Conservation (phyloP, 805 yeast genomes). For the Pichia insulana region DNA sequence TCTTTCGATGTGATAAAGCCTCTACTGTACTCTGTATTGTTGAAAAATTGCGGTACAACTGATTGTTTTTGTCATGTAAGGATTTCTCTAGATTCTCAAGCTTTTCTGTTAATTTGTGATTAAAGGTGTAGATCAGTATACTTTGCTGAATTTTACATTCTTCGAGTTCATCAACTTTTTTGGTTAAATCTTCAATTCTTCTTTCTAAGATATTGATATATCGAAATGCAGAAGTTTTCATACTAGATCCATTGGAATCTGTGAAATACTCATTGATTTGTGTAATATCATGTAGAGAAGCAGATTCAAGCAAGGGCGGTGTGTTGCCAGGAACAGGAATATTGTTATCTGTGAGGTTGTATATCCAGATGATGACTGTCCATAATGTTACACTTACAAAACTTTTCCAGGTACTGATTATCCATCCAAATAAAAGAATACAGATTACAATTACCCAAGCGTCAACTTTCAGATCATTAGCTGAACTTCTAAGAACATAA, state of each 20-base stretch:
- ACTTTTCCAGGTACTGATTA: slow-evolving; percentile 7
- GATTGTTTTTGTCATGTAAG: background rate
- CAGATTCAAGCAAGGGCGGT: no score
- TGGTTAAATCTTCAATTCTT: slow-evolving; percentile 2
- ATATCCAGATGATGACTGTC: slow-evolving; percentile 11
- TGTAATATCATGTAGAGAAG: no score
- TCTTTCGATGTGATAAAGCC: slow-evolving; percentile 2
- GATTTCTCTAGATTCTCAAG: slow-evolving; percentile 9
- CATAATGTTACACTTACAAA: slow-evolving; percentile 9
- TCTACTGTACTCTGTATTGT: background rate
- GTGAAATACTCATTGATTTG: no score
- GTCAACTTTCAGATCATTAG: slow-evolving; percentile 4
- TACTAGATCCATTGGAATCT: no score
- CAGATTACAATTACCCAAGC: slow-evolving; percentile 8
- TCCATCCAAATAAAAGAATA: slow-evolving; percentile 8
- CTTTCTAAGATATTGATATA: slow-evolving; percentile 2
- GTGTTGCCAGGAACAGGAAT: no score
- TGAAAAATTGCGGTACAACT: background rate
- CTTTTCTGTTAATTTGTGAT: slow-evolving; percentile 9
- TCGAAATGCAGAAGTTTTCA: background rate
- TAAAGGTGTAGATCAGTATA: slow-evolving; percentile 8
- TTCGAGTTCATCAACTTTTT: slow-evolving; percentile 4
- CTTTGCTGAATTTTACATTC: slow-evolving; percentile 11
- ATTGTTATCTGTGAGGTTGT: background rate
- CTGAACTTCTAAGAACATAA: background rate